Conservation (phyloP, 176 grass and related monocot genomes). For the Pontederia crassipes region DNA sequence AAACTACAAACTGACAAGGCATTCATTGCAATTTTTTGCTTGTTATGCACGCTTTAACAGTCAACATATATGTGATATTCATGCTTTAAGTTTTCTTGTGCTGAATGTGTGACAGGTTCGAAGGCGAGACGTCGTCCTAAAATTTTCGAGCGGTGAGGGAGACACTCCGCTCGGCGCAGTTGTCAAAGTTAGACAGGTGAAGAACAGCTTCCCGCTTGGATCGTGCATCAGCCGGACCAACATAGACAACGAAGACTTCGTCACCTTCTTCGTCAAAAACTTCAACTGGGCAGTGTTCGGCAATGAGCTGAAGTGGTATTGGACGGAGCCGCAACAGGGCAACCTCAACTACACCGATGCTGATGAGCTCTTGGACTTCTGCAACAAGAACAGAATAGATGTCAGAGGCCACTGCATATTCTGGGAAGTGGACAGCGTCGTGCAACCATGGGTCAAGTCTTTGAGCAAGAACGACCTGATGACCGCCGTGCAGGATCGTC, state of each 20-base stretch:
- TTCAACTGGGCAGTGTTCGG: constrained; percentile 97
- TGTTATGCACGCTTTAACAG: too few species aligned
- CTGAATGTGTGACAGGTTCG: constrained; percentile 24
- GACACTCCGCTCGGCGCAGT: constrained; percentile 19
- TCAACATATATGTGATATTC: not conserved
- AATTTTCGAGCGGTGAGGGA: constrained; percentile 15
- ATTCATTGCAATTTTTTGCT: not conserved
- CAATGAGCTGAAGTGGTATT: constrained; percentile 98
- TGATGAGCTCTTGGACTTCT: constrained; percentile 76
- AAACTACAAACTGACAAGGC: constrained; percentile 51
- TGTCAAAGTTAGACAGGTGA: constrained; percentile 40
- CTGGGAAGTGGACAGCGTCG: constrained; percentile 58
- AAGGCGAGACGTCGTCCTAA: constrained; percentile 58
- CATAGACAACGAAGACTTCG: constrained; percentile 90
- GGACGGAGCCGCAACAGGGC: constrained; percentile 71
- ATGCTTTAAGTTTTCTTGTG: too few species aligned
- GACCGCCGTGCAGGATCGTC: constrained; percentile 40
- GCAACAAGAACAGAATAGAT: constrained; percentile 59
- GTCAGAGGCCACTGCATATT: constrained; percentile 90
- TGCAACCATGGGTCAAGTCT: constrained; percentile 62
- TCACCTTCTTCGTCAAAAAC: constrained; percentile 63
- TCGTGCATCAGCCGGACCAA: constrained; percentile 71
- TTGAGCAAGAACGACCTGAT: constrained; percentile 41
- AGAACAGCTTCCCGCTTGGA: constrained; percentile 78
- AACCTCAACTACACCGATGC: constrained; percentile 59